Percentiles rank a stretch among this genome's conserved stretches.
These are phyloP conservation scores for Hibiscus trionum DNA, from an alignment of 345 rosid species.

Conservation along the genomic window DNA sequence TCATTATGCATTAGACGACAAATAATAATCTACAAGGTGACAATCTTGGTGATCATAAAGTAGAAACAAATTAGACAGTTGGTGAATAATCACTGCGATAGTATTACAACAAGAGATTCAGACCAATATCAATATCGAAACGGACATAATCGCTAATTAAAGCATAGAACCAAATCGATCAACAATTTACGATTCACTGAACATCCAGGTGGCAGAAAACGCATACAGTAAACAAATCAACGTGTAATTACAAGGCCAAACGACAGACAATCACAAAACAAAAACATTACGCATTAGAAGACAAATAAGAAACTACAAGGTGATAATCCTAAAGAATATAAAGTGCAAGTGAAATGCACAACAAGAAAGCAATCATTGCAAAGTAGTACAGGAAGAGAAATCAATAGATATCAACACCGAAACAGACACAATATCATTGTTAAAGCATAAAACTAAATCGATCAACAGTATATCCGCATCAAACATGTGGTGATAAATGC, in stretches of 20 bases:
- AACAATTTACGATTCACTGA: background rate
- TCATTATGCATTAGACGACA: background rate
- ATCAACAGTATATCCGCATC: background rate
- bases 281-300: background rate
- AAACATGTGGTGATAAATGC: background rate
- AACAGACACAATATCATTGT: background rate
- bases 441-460: background rate
- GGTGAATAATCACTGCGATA: background rate
- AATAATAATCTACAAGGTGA: background rate
- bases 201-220: background rate
- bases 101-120: background rate
- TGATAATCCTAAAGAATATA: background rate
- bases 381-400: background rate
- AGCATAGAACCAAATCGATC: background rate
- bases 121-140: background rate
- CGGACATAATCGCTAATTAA: background rate
- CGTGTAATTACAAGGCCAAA: background rate
- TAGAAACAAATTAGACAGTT: background rate
- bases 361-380: slow-evolving; percentile 2
- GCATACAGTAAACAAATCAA: background rate
- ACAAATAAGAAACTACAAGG: background rate
- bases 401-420: background rate
- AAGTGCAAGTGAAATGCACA: background rate
- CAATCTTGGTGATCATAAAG: background rate
- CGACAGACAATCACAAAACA: background rate